A percentile compares a stretch with the other conserved stretches of the same genome.
Evolutionary conservation across 805 yeast species (phyloP).

Genomic region (Nakazawaea pomicola): DNA sequence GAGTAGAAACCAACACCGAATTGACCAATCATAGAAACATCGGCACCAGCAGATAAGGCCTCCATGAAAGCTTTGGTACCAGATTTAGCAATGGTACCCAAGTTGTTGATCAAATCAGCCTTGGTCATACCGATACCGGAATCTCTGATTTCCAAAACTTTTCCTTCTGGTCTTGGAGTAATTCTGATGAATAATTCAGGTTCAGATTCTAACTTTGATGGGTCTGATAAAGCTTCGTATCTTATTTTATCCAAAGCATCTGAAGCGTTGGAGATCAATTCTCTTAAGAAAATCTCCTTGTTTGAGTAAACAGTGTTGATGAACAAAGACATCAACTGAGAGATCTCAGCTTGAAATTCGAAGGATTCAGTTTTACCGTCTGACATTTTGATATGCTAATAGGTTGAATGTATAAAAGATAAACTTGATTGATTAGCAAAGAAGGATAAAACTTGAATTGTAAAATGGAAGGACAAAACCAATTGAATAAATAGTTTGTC

Average conservation of each 20-base stretch:
- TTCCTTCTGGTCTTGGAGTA: slow-evolving; percentile 93
- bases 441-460: too few species aligned
- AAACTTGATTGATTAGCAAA: too few species aligned
- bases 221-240: slow-evolving; percentile 92
- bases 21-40: slow-evolving; percentile 99
- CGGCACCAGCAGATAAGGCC: slow-evolving; percentile 99
- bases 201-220: slow-evolving; percentile 86
- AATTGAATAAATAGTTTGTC: background rate
- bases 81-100: slow-evolving; percentile 99
- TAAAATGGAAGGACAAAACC: background rate
- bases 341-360: slow-evolving; percentile 99
- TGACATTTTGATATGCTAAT: slow-evolving; percentile 6
- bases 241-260: slow-evolving; percentile 99
- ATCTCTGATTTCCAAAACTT: slow-evolving; percentile 95
- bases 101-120: slow-evolving; percentile 96
- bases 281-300: slow-evolving; percentile 99
- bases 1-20: slow-evolving; percentile 99
- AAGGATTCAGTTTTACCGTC: slow-evolving; percentile 59
- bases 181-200: slow-evolving; percentile 96
- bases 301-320: slow-evolving; percentile 99
- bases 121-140: slow-evolving; percentile 99
- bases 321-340: slow-evolving; percentile 99
- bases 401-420: too few species aligned
- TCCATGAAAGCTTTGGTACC: slow-evolving; percentile 99
- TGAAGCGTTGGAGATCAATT: slow-evolving; percentile 95